Conservation (phyloP, 2,329 filamentous ascomycete genomes). For the Clonostachys chloroleuca region DNA sequence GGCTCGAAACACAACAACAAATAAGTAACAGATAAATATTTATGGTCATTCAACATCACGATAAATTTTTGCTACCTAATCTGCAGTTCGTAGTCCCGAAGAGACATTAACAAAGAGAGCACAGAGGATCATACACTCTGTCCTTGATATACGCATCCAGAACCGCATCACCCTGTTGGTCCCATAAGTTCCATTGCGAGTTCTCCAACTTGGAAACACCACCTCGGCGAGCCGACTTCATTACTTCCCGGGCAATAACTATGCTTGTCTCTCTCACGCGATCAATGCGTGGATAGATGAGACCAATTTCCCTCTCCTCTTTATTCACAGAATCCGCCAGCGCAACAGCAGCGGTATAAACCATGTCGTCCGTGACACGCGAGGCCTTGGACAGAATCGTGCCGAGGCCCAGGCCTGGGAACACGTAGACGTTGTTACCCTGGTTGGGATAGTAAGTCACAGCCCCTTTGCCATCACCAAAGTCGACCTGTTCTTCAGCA, state of each 20-base stretch:
- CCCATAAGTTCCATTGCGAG: slow-evolving; percentile 67
- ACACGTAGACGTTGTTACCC: slow-evolving; percentile 89
- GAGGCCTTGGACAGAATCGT: slow-evolving; percentile 87
- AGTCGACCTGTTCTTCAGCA: slow-evolving; percentile 62
- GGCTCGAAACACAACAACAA: too few species aligned
- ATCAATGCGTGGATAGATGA: slow-evolving; percentile 88
- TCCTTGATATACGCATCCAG: slow-evolving; percentile 57
- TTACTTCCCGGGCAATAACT: slow-evolving; percentile 83
- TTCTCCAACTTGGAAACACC: slow-evolving; percentile 69
- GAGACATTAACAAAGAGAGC: slow-evolving; percentile 9
- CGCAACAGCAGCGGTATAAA: slow-evolving; percentile 86
- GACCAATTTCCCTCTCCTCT: slow-evolving; percentile 76
- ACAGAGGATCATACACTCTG: slow-evolving; percentile 54
- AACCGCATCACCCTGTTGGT: slow-evolving; percentile 64
- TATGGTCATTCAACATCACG: too few species aligned
- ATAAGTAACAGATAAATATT: too few species aligned
- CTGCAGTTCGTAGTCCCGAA: too few species aligned
- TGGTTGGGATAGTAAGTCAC: slow-evolving; percentile 74
- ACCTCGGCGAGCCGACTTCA: slow-evolving; percentile 82
- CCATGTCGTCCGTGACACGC: slow-evolving; percentile 89
- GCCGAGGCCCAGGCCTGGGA: slow-evolving; percentile 92
- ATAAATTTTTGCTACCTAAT: too few species aligned
- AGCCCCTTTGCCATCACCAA: slow-evolving; percentile 47
- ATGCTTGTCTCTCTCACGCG: slow-evolving; percentile 89
- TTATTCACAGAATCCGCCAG: slow-evolving; percentile 73